Base-by-base conservation (phyloP, 208 protist species). In the Leishmania gerbilli region DNA sequence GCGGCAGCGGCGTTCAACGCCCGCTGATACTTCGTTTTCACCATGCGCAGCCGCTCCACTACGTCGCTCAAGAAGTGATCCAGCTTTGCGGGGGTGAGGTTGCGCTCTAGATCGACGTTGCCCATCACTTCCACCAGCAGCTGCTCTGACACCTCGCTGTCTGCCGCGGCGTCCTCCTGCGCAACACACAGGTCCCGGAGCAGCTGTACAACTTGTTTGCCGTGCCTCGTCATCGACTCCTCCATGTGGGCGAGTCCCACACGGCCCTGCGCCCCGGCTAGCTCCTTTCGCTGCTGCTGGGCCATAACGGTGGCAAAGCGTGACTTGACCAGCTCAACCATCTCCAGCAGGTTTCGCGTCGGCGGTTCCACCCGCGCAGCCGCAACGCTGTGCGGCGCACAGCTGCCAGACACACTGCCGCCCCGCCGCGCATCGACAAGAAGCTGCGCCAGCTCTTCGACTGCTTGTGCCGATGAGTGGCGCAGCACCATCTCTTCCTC, bases 391-490 rank as follows among this genome's bases (percentile, higher is more conserved):
- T 78, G 69, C 51, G 40, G 49, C 76, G 49, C 67, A 49, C 19
- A 71, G 27, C 67, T 77, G 8, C 71, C 68, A 37, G 84, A 81
- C 13, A 77, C 51, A 31, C 45, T 82, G 64, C 45, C 56, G 4
- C 56, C n/a, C 49, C 34, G 42, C 8, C 72, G 76, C 4, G 84
- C 31, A 9, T 83, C 84, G 21, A 84, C 79, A 3, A 96, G 83
- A 40, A 96, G 84, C 74, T 96, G 93, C 9, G 93, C 93, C 1
- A 96, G 85, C 78, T 95, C 90, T n/a, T 92, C 84, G 9, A 96
- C 74, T 8, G 90, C 84, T 51, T 87, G 71, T 31, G 49, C 47
- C 1, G 88, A 74, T 51, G 71, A 68, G 37, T 80, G 79, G 42
- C 77, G 81, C 68, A 88, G 62, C 15, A 77, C 80, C 17, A 81